Evolutionary conservation across 1,284 basidiomycete genomes (phyloP).

Genomic region (Ganoderma meredithae): DNA sequence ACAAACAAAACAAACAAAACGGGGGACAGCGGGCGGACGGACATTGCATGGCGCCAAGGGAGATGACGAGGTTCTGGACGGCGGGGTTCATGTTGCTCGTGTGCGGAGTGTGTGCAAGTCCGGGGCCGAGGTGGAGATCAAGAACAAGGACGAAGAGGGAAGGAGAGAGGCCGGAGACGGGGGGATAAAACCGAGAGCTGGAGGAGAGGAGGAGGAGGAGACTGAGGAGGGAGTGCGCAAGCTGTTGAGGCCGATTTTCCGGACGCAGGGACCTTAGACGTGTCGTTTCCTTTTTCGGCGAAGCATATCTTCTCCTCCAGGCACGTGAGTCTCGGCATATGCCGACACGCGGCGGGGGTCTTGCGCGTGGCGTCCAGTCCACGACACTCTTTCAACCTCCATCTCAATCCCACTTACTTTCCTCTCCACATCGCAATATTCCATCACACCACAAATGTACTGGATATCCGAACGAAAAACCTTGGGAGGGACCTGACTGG

Average conservation of each 20-base stretch:
- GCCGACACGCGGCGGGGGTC: neutral
- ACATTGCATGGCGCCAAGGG: constrained; percentile 90
- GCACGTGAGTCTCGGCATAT: constrained; percentile 19
- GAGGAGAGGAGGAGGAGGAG: constrained; percentile 13
- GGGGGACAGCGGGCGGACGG: neutral
- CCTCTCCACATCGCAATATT: neutral
- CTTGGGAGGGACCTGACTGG: too few relatives aligned
- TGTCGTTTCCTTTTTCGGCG: constrained; percentile 28
- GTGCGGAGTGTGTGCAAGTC: neutral
- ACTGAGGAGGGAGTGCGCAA: constrained; percentile 12
- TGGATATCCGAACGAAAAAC: too few relatives aligned
- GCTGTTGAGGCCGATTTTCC: constrained; percentile 18
- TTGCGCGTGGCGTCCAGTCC: neutral
- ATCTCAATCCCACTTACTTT: neutral
- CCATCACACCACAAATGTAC: too few relatives aligned
- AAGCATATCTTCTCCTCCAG: constrained; percentile 8
- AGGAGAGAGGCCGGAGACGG: constrained; percentile 13
- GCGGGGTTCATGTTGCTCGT: constrained; percentile 47
- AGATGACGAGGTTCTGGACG: constrained; percentile 79
- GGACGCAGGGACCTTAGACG: constrained; percentile 21
- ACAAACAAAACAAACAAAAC: neutral
- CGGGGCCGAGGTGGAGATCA: neutral
- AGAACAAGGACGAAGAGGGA: neutral
- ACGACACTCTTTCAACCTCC: neutral
- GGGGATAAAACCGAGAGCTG: constrained; percentile 8